Evolutionary conservation across 1,139 yeast genomes (phyloP).

Genomic region (Yamadazyma taylorii): DNA sequence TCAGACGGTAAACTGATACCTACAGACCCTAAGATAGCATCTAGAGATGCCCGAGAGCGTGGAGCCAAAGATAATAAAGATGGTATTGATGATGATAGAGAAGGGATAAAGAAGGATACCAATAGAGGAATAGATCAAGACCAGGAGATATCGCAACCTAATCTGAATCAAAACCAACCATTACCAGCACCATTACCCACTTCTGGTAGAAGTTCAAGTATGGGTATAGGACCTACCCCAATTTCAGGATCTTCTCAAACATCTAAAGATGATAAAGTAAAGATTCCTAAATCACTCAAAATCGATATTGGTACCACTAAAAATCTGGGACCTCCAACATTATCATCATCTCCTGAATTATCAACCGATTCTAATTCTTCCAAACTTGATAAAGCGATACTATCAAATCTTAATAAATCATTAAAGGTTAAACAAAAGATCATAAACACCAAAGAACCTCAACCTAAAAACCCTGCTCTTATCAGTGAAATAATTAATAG

Average conservation of each 20-base stretch:
- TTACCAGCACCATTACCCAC: no score
- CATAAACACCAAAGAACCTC: slow-evolving; percentile 38
- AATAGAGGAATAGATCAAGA: no score
- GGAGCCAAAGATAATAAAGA: no score
- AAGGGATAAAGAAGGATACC: no score
- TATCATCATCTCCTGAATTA: slow-evolving; percentile 5
- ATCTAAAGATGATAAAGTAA: background rate
- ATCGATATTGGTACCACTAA: background rate
- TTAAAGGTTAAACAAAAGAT: slow-evolving; percentile 43
- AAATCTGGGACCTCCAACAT: background rate
- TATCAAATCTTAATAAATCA: slow-evolving; percentile 40
- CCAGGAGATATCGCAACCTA: no score
- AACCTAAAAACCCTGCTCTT: slow-evolving; percentile 34
- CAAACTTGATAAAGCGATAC: slow-evolving; percentile 30
- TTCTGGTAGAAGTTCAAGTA: no score
- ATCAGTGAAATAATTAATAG: slow-evolving; percentile 38
- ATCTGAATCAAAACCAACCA: no score
- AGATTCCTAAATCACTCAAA: background rate
- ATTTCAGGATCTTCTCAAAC: background rate
- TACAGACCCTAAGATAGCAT: no score
- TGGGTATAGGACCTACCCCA: background rate
- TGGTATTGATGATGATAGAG: no score
- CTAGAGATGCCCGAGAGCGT: no score
- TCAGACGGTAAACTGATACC: no score
- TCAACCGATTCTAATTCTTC: slow-evolving; percentile 13